Percentiles rank a stretch among this genome's conserved stretches.
Evolutionary conservation across 2,329 filamentous ascomycete genomes (phyloP).

Genomic region (Fragosphaeria purpurea): DNA sequence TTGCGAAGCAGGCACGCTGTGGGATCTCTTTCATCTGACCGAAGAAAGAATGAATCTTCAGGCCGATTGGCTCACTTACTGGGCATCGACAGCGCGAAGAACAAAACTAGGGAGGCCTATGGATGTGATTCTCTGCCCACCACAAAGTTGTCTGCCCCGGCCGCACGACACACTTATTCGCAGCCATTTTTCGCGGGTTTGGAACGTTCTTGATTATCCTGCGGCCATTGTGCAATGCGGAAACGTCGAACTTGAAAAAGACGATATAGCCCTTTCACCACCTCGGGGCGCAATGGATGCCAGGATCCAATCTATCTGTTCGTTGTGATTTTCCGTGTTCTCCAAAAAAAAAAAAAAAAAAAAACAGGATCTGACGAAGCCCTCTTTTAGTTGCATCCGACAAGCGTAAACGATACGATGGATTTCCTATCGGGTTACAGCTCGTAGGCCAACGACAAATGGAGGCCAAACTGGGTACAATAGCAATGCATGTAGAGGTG

Average conservation of each 20-base stretch:
- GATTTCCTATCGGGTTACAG: neutral
- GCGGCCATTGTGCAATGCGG: neutral
- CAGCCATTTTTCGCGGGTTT: constrained; percentile 1
- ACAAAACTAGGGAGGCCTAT: neutral
- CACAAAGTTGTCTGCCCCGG: neutral
- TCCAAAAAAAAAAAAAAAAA: no score
- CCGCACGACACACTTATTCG: constrained; percentile 2
- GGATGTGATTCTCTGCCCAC: constrained; percentile 1
- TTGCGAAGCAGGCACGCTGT: neutral
- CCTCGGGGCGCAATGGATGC: neutral
- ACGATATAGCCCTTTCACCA: neutral
- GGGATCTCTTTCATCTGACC: neutral
- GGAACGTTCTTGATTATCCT: constrained; percentile 1
- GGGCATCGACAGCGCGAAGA: neutral
- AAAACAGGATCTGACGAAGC: neutral
- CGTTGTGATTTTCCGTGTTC: neutral
- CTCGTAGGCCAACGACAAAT: constrained; percentile 1
- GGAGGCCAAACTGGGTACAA: neutral
- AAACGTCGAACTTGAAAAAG: neutral
- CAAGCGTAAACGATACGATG: neutral
- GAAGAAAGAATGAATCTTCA: neutral
- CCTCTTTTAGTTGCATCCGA: neutral
- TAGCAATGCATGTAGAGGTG: neutral
- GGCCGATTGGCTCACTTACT: constrained; percentile 1
- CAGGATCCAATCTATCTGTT: neutral